Base-by-base conservation (phyloP, 352 stramenopile species). In the Saprolegnia diclina region DNA sequence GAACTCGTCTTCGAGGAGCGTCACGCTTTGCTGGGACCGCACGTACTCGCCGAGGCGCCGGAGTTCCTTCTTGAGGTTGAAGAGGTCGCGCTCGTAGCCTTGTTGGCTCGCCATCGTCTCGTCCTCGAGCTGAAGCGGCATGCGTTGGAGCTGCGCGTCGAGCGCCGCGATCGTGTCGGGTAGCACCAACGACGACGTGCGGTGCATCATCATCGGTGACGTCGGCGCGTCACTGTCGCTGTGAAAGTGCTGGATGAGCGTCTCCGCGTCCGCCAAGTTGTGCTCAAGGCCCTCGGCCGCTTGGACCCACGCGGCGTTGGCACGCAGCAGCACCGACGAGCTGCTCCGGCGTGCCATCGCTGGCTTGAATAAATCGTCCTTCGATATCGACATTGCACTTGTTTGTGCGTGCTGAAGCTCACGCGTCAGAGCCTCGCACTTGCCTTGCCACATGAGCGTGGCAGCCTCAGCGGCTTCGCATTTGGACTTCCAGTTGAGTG, bases 51-150 rank as follows among this genome's bases (percentile, higher is more conserved):
- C 19, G 21, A 69, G n/a, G 5, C 35, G 29, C 53, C 52, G 53
- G n/a, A 69, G 53, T 21, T 69, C 63, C 38, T 69, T 69, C 22
- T 69, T 52, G 18, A 69, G 63, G 7, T 11, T 29, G 45, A n/a
- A 45, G 26, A 69, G 53, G 4, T 61, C 13, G 10, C n/a, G 26
- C 38, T 69, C 63, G 38, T 52, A 69, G 11, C 38, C 42, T 48
- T 69, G 42, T 9, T 62, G 16, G 21, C 38, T 69, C 9, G 63
- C 63, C 54, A 59, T 59, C 35, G 52, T 21, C 11, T 59, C 52
- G 35, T 59, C 52, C 11, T 59, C 52, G 24, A 59, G 35, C 19
- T 59, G 52, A 2, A 59, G 35, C 13, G 52, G 52, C 52, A 59
- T 59, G 3, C 52, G 24, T 9, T 59, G 52, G 11, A 59, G 52